These are phyloP conservation scores for Stereocaulon alpinum DNA, from an alignment of 495 filamentous ascomycete species.

Conservation along the genomic window DNA sequence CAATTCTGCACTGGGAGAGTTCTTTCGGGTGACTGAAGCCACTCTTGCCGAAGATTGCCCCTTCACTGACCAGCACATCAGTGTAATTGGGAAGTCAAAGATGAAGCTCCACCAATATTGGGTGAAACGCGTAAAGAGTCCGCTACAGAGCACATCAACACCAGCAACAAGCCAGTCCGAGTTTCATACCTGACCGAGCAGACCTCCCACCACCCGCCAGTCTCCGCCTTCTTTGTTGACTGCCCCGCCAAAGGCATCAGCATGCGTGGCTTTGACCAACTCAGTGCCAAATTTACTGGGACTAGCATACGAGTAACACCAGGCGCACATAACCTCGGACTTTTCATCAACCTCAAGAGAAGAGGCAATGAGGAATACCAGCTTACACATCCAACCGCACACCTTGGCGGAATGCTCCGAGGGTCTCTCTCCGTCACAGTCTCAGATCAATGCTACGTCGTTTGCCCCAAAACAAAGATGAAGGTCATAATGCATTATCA, in stretches of 20 bases:
- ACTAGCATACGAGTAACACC: conserved; percentile 86
- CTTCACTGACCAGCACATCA: conserved; percentile 27
- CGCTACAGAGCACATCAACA: conserved; percentile 27
- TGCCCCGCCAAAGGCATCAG: conserved; percentile 85
- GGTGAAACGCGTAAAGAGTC: conserved; percentile 27
- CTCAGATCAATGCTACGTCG: conserved; percentile 75
- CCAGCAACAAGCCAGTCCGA: conserved; percentile 48
- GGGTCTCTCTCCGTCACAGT: conserved; percentile 79
- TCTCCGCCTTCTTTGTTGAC: conserved; percentile 90
- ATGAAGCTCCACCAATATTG: conserved; percentile 43
- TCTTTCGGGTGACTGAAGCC: conserved; percentile 61
- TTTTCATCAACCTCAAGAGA: conserved; percentile 78
- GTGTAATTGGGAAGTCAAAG: conserved; percentile 90
- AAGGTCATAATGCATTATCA: conserved; percentile 87
- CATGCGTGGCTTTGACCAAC: conserved; percentile 86
- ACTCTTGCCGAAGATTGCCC: background rate
- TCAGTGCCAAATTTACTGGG: conserved; percentile 95
- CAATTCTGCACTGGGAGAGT: conserved; percentile 94
- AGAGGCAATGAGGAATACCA: conserved; percentile 85
- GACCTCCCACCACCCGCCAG: conserved; percentile 96
- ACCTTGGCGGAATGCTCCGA: conserved; percentile 77
- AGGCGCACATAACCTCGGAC: conserved; percentile 87
- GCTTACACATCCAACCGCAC: conserved; percentile 87
- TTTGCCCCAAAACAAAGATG: conserved; percentile 74
- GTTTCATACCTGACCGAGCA: conserved; percentile 94